Percentiles rank a stretch among this genome's conserved stretches.
These are phyloP conservation scores for Plantago lanceolata DNA, from an alignment of 305 asterid species.

Conservation along the genomic window DNA sequence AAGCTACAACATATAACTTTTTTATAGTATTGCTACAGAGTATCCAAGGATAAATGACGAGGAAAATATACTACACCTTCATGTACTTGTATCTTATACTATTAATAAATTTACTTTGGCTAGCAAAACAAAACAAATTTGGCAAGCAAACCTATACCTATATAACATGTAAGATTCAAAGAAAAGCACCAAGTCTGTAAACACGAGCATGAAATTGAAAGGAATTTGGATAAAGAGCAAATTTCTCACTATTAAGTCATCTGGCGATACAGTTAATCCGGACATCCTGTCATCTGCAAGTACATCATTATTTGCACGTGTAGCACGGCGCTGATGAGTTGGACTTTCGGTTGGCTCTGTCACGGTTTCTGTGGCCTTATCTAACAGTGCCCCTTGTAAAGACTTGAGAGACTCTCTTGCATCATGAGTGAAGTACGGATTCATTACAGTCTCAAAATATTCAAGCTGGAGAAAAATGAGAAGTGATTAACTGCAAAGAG, in stretches of 20 bases:
- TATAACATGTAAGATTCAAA: slow-evolving; percentile 3
- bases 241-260: slow-evolving; percentile 83
- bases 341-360: slow-evolving; percentile 78
- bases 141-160: not conserved
- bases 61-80: not conserved
- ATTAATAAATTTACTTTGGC: too few species aligned
- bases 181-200: not conserved
- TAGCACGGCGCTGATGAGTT: slow-evolving; percentile 81
- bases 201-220: slow-evolving; percentile 4
- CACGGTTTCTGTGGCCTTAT: slow-evolving; percentile 76
- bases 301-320: slow-evolving; percentile 90
- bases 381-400: slow-evolving; percentile 82
- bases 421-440: slow-evolving; percentile 86
- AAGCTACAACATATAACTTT: too few species aligned
- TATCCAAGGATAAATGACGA: not conserved
- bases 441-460: slow-evolving; percentile 90
- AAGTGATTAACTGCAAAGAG: slow-evolving; percentile 25
- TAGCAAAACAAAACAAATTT: not conserved
- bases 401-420: slow-evolving; percentile 94
- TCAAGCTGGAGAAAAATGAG: slow-evolving; percentile 69
- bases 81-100: not conserved
- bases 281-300: slow-evolving; percentile 77
- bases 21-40: not conserved
- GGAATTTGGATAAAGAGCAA: slow-evolving; percentile 8
- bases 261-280: slow-evolving; percentile 73